Evolutionary conservation across 345 rosid genomes (phyloP), one percentile per base, ranked within the genome.

Genomic region (Salix purpurea): DNA sequence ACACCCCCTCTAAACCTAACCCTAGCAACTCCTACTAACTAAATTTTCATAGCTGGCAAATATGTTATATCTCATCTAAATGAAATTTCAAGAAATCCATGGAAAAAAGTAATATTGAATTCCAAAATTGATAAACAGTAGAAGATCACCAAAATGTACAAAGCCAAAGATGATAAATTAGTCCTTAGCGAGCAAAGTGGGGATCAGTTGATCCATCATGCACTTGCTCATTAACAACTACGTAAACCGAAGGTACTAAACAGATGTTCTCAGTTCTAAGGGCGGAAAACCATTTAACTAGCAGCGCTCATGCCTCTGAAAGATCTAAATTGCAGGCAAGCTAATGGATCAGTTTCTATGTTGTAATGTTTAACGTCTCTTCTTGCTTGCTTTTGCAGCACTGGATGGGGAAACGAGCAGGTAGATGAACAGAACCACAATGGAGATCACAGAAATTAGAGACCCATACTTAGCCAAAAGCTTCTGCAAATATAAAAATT

Each of bases 381-480:
- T 96, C 91, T 92, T 96, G 97, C 91, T 83, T 13, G 83, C 88
- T 81, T 89, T 93, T 34, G 90, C 85, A 23, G 82, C 80, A 46
- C 88, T 94, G 8, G 98, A 89, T 14, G 98, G 98, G 40, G 85
- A 67, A 56, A 84, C 74, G 46, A 96, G 42, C 81, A 94, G 78
- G 88, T 85, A 90, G 36, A 94, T 83, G 70, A 96, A 96, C 81
- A 91, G 76, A 74, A 84, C 91, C 67, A 96, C 70, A 42, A 94
- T 91, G 68, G 88, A 85, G 78, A 96, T 68, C 78, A 96, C 99
- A 0, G 99, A 92, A 64, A 96, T 77, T 65, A 91, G 90, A n/a
- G 97, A 85, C 56, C 98, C 98, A 66, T 94, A 94, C 83, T 87
- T 90, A 1, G 85, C 95, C 73, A 93, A 77, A 84, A 92, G 65